Percentiles rank a stretch among this genome's conserved stretches.
These are phyloP conservation scores for Pyrrhoderma lamaoense DNA, from an alignment of 1,284 basidiomycete genomes.

Conservation along the genomic window DNA sequence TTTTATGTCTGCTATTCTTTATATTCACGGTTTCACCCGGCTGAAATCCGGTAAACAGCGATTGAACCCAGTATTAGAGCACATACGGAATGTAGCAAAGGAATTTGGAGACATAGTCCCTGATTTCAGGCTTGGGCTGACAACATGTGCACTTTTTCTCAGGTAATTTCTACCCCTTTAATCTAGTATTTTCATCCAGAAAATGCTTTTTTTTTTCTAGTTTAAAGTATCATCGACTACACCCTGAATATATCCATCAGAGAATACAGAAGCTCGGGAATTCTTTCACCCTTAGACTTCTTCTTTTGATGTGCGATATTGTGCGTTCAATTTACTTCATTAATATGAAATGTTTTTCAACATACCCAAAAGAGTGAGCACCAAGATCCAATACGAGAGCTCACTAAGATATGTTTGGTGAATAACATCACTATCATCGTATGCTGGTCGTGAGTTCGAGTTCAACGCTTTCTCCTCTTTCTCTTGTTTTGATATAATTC, in stretches of 20 bases:
- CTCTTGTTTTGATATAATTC: background rate
- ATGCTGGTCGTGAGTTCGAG: conserved; percentile 74
- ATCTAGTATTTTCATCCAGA: background rate
- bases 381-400: conserved; percentile 82
- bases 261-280: conserved; percentile 83
- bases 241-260: conserved; percentile 94
- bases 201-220: conserved; percentile 41
- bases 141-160: conserved; percentile 87
- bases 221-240: conserved; percentile 90
- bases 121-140: conserved; percentile 95
- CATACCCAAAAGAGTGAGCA: conserved; percentile 68
- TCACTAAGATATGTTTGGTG: conserved; percentile 89
- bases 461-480: too few species aligned
- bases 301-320: conserved; percentile 91
- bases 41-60: conserved; percentile 39
- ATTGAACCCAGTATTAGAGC: conserved; percentile 82
- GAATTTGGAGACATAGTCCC: conserved; percentile 92
- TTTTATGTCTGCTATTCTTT: background rate
- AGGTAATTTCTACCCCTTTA: conserved; percentile 44
- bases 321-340: conserved; percentile 39
- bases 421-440: conserved; percentile 92
- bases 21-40: background rate
- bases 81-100: conserved; percentile 83
- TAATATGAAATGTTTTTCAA: background rate
- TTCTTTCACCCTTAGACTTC: conserved; percentile 76